These are phyloP conservation scores for Suaeda aralocaspica DNA, from an alignment of 148 eudicot species.

Conservation along the genomic window DNA sequence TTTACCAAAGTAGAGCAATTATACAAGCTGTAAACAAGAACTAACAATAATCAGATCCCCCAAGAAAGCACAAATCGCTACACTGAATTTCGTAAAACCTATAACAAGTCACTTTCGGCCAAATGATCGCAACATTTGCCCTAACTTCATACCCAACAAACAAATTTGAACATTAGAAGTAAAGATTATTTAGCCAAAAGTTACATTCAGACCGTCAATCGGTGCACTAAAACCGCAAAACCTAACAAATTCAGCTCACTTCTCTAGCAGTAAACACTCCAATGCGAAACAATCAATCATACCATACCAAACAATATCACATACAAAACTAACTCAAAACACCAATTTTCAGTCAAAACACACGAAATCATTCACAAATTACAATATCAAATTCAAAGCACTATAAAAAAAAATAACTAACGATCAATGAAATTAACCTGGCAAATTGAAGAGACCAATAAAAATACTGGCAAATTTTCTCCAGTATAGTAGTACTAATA, in stretches of 20 bases:
- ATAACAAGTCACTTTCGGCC: neutral
- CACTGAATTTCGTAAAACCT: too few relatives aligned
- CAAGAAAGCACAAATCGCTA: too few relatives aligned
- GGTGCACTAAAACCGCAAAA: neutral
- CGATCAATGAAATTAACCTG: slow-evolving; percentile 35
- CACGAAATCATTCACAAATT: neutral
- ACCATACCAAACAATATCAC: neutral
- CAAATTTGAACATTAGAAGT: too few relatives aligned
- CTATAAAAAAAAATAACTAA: too few relatives aligned
- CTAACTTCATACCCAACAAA: neutral
- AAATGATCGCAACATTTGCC: neutral
- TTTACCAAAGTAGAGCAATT: neutral
- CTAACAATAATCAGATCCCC: too few relatives aligned
- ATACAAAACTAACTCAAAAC: neutral
- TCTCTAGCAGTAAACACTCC: too few relatives aligned
- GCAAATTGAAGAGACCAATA: slow-evolving; percentile 98
- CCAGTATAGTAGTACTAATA: slow-evolving; percentile 83
- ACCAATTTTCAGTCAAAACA: neutral
- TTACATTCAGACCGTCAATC: too few relatives aligned
- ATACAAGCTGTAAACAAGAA: neutral
- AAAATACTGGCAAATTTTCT: slow-evolving; percentile 97
- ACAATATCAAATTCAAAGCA: slow-evolving; percentile 2
- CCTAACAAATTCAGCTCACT: neutral
- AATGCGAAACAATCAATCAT: neutral
- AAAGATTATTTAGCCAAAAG: too few relatives aligned